Percentiles rank a stretch among this genome's conserved stretches.
phyloP scores from a whole-genome alignment of 1,284 basidiomycete genomes.

The Ganoderma meredithae region DNA sequence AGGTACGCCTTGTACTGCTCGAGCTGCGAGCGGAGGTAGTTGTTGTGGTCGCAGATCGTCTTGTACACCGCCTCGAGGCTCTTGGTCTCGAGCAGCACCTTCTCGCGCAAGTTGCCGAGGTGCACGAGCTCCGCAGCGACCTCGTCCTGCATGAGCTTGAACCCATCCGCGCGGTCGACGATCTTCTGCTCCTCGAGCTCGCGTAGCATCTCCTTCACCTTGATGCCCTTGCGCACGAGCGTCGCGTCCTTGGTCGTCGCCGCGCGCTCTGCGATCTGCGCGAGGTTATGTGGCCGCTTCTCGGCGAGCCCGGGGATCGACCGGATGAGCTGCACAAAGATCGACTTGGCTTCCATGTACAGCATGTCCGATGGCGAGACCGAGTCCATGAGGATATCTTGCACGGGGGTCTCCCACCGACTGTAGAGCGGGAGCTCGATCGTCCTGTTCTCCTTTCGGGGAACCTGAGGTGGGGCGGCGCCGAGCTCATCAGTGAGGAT shows the following conservation, averaged over 20 bases:
- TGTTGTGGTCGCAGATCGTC: constrained; percentile 99
- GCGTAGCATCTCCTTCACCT: constrained; percentile 98
- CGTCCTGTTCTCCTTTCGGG: constrained; percentile 96
- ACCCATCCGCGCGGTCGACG: constrained; percentile 85
- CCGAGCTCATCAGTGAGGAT: constrained; percentile 97
- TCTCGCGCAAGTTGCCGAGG: constrained; percentile 95
- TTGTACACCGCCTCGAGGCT: constrained; percentile 97
- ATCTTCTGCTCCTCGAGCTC: constrained; percentile 94
- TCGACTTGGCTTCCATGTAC: constrained; percentile 99
- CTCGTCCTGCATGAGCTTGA: constrained; percentile 96
- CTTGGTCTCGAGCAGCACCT: constrained; percentile 92
- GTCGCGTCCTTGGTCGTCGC: constrained; percentile 97
- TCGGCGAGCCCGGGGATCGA: constrained; percentile 89
- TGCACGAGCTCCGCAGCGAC: constrained; percentile 95
- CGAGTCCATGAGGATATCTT: constrained; percentile 97
- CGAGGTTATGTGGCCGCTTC: constrained; percentile 88
- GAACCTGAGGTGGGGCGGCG: constrained; percentile 90
- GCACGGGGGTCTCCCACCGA: constrained; percentile 99
- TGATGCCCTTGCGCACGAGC: constrained; percentile 96
- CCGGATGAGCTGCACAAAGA: constrained; percentile 97
- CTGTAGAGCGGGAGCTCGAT: constrained; percentile 94
- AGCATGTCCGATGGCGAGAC: constrained; percentile 98
- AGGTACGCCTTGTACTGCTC: constrained; percentile 99
- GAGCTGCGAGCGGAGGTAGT: constrained; percentile 93
- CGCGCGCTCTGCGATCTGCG: constrained; percentile 91